Percentiles rank a stretch among this genome's conserved stretches.
These are phyloP conservation scores for Babesia divergens DNA, from an alignment of 169 alveolate genomes.

Conservation along the genomic window DNA sequence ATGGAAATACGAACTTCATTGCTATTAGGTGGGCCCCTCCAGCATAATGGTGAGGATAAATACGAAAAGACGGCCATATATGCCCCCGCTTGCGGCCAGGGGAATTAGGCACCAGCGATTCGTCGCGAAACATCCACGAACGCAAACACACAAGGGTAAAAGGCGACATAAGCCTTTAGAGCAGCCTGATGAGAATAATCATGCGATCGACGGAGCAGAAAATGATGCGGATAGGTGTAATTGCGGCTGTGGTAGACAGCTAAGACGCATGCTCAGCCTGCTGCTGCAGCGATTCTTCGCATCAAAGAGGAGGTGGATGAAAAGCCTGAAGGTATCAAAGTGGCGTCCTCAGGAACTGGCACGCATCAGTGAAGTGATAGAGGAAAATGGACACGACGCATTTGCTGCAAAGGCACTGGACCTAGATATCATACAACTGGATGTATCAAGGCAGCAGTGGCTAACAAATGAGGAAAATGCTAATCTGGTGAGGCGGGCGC, in stretches of 20 bases:
- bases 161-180: neutral
- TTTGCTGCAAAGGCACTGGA: conserved; percentile 30
- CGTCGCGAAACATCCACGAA: neutral
- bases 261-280: conserved; percentile 13
- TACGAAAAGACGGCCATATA: neutral
- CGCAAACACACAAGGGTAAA: neutral
- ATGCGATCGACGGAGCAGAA: neutral
- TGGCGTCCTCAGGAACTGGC: conserved; percentile 28
- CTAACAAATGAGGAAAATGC: conserved; percentile 1
- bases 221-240: conserved; percentile 10
- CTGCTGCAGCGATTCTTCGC: conserved; percentile 32
- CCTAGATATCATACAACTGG: conserved; percentile 43
- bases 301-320: conserved; percentile 34
- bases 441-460: conserved; percentile 60
- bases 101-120: neutral
- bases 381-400: conserved; percentile 18
- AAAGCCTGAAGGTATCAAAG: neutral
- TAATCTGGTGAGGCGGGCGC: conserved; percentile 23
- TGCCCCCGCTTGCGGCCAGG: neutral
- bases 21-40: neutral
- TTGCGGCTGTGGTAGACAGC: conserved; percentile 46
- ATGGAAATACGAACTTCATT: neutral
- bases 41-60: neutral
- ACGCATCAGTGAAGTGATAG: conserved; percentile 7
- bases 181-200: neutral